Evolutionary conservation across 805 yeast species (phyloP).

Genomic region (Metschnikowia continentalis): DNA sequence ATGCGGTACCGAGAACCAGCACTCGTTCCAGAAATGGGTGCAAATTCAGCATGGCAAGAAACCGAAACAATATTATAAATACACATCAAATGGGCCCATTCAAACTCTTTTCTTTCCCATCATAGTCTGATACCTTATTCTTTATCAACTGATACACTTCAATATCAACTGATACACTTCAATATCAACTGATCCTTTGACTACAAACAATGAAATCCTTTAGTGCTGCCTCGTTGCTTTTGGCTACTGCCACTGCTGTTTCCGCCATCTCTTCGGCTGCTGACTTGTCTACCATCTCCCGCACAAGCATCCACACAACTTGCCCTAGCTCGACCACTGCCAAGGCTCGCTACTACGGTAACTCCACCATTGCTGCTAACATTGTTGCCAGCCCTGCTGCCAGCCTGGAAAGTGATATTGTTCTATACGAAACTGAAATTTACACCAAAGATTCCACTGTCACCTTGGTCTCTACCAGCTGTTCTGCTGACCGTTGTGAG

Average conservation of each 20-base stretch:
- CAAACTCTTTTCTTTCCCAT: neutral
- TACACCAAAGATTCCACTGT: constrained; percentile 13
- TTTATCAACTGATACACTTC: no score
- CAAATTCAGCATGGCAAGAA: neutral
- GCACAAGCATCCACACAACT: constrained; percentile 14
- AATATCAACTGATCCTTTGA: neutral
- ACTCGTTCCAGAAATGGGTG: constrained; percentile 2
- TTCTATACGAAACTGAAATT: constrained; percentile 12
- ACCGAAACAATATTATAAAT: neutral
- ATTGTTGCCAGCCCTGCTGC: neutral
- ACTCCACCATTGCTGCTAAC: constrained; percentile 1
- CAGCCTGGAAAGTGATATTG: constrained; percentile 6
- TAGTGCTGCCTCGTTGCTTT: constrained; percentile 6
- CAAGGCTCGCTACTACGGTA: constrained; percentile 7
- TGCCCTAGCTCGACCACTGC: constrained; percentile 9
- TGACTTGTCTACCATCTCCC: constrained; percentile 13
- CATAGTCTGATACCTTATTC: no score
- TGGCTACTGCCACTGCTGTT: constrained; percentile 7
- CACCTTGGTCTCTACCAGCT: constrained; percentile 25
- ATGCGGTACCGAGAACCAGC: constrained; percentile 2
- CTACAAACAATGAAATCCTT: constrained; percentile 10
- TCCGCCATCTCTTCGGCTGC: constrained; percentile 5
- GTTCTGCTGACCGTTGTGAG: constrained; percentile 26
- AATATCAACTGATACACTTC: no score
- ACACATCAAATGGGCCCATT: neutral